Base-by-base conservation (phyloP, 352 stramenopile genomes). In the Phytophthora pseudosyringae region DNA sequence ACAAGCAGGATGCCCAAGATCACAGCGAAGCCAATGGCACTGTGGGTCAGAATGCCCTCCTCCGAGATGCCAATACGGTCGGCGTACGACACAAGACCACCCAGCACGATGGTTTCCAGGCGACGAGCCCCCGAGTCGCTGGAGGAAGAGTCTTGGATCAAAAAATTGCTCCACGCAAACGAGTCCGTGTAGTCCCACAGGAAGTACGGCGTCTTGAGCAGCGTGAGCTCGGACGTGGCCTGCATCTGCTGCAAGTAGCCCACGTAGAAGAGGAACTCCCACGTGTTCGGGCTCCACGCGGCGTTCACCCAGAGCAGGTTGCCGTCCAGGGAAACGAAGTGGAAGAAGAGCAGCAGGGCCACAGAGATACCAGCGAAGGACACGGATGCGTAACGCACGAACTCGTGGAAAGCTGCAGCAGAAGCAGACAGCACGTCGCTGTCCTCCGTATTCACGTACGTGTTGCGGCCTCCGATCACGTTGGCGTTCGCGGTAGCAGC, bases 161-260 rank as follows among this genome's bases (percentile, higher is more conserved):
- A 58, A 39, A 89, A 91, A 57, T 85, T 90, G 45, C 73, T 81
- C 83, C 85, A 93, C 5, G 81, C 60, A 28, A 93, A 89, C 21
- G 79, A 80, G 53, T 91, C 85, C 29, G 80, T 86, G 59, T 83
- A 91, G 40, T 88, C 76, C 75, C 78, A 88, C 3, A 89, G 53
- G 64, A 82, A 89, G 43, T 88, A 88, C 7, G 84, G 82, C 9
- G 75, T 84, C 55, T 90, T 88, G 28, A 86, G 61, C 25, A 89
- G 59, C 21, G 80, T 89, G 16, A 88, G 67, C 33, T 88, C 68
- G 25, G 83, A 92, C 0, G 86, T 48, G 4, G 80, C 74, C 32
- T 76, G 65, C 72, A 93, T 85, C 31, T 89, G 80, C 69, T 93
- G 84, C 53, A 93, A 60, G 62, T 88, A 89, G n/a, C 63, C 75